A percentile compares a stretch with the other conserved stretches of the same genome.
These are phyloP conservation scores for Albophoma yamanashiensis DNA, from an alignment of 2,329 filamentous ascomycete species.

Conservation along the genomic window DNA sequence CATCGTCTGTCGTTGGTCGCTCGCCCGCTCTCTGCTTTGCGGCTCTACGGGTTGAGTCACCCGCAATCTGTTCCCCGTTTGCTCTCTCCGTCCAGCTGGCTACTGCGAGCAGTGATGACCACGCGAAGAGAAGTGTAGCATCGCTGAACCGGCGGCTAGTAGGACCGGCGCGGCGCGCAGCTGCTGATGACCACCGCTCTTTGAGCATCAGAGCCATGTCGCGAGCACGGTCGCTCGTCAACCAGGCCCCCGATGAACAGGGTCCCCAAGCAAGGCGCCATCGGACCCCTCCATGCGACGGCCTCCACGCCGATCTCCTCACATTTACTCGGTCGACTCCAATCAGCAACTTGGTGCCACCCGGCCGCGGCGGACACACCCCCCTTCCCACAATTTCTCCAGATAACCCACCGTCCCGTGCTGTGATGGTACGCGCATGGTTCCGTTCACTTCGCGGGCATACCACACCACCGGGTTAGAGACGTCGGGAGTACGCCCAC, in stretches of 20 bases:
- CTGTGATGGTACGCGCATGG: constrained; percentile 2
- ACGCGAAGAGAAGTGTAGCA: not conserved
- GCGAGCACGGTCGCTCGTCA: not conserved
- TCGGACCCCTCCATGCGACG: not conserved
- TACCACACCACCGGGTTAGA: constrained; percentile 8
- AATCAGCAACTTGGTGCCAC: not conserved
- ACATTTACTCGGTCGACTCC: not conserved
- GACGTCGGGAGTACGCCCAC: not conserved
- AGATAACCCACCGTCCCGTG: constrained; percentile 6
- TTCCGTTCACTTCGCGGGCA: constrained; percentile 2
- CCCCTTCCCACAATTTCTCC: constrained; percentile 5
- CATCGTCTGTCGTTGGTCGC: not conserved
- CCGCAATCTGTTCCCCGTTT: not conserved
- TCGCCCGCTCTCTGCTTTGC: not conserved
- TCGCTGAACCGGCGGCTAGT: not conserved
- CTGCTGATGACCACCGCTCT: not conserved
- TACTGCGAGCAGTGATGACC: not conserved
- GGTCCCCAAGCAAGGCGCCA: not conserved
- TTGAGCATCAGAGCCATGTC: not conserved
- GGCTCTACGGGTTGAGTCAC: not conserved
- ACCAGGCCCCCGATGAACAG: not conserved
- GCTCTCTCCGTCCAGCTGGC: not conserved
- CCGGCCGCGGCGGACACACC: not conserved
- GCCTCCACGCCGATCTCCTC: constrained; percentile 1
- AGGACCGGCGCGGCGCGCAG: not conserved